Base-by-base conservation (phyloP, 768 basidiomycete genomes). In the Phylloporus arenicola region DNA sequence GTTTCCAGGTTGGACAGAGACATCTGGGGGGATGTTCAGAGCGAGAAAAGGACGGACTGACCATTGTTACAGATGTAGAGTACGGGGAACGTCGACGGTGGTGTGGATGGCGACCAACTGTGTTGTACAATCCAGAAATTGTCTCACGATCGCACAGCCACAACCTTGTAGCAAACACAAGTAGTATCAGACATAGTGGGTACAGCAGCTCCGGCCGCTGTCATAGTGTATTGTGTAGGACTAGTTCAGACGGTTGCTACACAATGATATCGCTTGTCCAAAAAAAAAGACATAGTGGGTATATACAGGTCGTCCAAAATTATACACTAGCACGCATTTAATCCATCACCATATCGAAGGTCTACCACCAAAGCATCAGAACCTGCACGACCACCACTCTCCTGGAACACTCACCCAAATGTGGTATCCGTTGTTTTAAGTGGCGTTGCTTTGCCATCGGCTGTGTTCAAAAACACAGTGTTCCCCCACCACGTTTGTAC, bases 401-500 rank as follows among this genome's bases (percentile, higher is more conserved):
- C 10, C 20, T 20, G 11, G 10, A 19, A 35, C 24, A 57, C 65
- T 57, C 43, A 67, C 65, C 65, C 65, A 45, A 69, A 67, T 8
- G 64, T 69, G 4, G 52, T 46, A 12, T 61, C 53, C 5, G 34
- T n/a, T 5, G 40, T 16, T 9, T 19, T 34, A 1, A 68, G 50
- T 0, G 65, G 51, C 33, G 51, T 45, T 3, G 41, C 19, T 3
- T n/a, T 25, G 14, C 47, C 58, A 8, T 62, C 60, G 2, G 62
- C 62, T 19, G 62, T 62, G n/a, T 64, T 62, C 30, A 35, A 4
- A 53, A 44, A 62, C 6, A 65, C 58, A 56, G 48, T 48, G 16
- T 48, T 48, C 14, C 86, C 87, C 86, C 85, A 88, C 87, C 86
- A 88, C 3, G 53, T 45, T 52, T 78, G 77, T 38, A 88, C 62